Conservation (phyloP, 2,329 filamentous ascomycete genomes). For the Macrophomina tecta region DNA sequence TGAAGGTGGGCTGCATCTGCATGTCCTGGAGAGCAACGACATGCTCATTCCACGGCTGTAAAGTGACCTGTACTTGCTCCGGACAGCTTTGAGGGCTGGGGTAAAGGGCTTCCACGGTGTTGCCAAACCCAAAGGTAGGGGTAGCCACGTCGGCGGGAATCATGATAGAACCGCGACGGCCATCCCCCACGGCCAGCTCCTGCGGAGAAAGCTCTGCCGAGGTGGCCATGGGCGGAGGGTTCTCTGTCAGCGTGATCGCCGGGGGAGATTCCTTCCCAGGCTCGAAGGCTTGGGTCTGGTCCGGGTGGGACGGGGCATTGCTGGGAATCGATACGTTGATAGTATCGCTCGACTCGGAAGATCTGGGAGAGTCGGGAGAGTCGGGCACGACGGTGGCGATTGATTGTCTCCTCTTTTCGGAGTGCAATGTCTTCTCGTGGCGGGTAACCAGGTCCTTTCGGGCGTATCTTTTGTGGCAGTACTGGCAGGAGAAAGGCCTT, state of each 20-base stretch:
- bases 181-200: not conserved
- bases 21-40: not conserved
- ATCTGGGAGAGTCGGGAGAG: not conserved
- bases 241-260: not conserved
- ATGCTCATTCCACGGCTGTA: not conserved
- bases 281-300: not conserved
- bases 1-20: slow-evolving; percentile 4
- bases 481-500: slow-evolving; percentile 42
- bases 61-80: slow-evolving; percentile 3
- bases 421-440: slow-evolving; percentile 43
- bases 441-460: slow-evolving; percentile 46
- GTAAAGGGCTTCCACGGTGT: slow-evolving; percentile 16
- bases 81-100: slow-evolving; percentile 25
- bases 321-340: slow-evolving; percentile 22
- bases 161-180: slow-evolving; percentile 3
- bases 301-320: slow-evolving; percentile 3
- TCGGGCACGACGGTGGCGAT: slow-evolving; percentile 17
- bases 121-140: slow-evolving; percentile 7
- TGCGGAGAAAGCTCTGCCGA: slow-evolving; percentile 14
- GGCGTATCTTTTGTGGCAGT: slow-evolving; percentile 42
- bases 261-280: not conserved
- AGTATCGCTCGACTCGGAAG: slow-evolving; percentile 13
- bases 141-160: slow-evolving; percentile 2
- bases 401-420: slow-evolving; percentile 27
- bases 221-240: not conserved